Evolutionary conservation across 2,329 filamentous ascomycete species (phyloP).

Genomic region (Monosporascus sp.): DNA sequence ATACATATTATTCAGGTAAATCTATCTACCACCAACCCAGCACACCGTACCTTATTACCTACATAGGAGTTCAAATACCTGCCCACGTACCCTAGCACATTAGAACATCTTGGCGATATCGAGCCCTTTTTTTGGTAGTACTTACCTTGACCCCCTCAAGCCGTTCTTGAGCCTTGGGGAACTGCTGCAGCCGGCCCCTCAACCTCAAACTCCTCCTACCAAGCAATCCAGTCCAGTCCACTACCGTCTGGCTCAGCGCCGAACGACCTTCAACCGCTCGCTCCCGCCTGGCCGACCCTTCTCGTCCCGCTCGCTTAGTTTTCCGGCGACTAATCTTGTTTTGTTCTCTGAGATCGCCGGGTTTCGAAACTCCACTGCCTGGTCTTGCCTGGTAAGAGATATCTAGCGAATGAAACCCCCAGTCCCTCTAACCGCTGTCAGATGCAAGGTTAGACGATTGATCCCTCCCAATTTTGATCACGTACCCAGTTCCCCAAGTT

Average conservation of each 20-base stretch:
- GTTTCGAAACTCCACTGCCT: conserved; percentile 12
- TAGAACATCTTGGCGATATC: background rate
- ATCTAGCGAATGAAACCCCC: conserved; percentile 35
- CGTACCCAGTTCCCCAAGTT: conserved; percentile 18
- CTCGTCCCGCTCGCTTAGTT: background rate
- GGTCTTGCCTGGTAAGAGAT: conserved; percentile 1
- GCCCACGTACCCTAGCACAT: background rate
- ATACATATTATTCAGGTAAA: background rate
- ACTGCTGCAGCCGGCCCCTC: background rate
- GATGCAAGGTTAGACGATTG: conserved; percentile 33
- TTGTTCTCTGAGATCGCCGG: background rate
- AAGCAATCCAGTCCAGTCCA: background rate
- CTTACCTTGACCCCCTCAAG: background rate
- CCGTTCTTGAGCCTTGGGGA: background rate
- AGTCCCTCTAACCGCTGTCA: conserved; percentile 34
- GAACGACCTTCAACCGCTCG: background rate
- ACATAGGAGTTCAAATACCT: too few relatives aligned
- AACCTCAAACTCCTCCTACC: background rate
- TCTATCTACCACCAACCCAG: background rate
- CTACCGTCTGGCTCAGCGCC: background rate
- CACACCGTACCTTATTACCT: background rate
- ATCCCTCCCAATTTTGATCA: conserved; percentile 27
- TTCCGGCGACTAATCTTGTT: background rate
- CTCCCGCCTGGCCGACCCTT: background rate
- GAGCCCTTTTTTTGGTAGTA: background rate